Evolutionary conservation across 225 moss, liverwort and hornwort genomes (phyloP), one percentile per base, ranked within the genome.

Genomic region (Neckera pumila): DNA sequence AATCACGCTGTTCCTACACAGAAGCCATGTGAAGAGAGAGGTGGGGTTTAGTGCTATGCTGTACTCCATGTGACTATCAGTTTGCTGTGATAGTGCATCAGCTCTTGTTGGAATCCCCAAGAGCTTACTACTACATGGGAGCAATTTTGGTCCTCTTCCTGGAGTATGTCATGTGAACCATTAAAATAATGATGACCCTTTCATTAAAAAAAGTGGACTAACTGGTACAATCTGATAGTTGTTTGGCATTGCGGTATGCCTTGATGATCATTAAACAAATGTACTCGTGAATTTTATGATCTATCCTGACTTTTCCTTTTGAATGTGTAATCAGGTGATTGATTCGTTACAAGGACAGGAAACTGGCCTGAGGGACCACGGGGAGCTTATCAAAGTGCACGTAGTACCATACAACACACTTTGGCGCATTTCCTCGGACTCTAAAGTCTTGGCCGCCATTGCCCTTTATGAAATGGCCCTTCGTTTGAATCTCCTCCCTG

Each of bases 391-490:
- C 75, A 90, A 84, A 88, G 92, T 92, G 86, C 92, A 88, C 22
- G 84, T 92, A 34, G 94, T 99, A n/a, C 97, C 96, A 47, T 99
- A 99, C 43, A 62, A 92, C 30, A 92, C 92, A 56, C 94, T 99
- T 45, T 99, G 98, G 98, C 94, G 94, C 71, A 88, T 81, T 72
- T 96, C 97, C 56, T 85, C 97, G 36, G 98, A 99, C 89, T 95
- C 91, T 2, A 99, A 97, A 91, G 96, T 93, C 47, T 85, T 99
- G 86, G 92, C 96, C 70, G 96, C 98, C 38, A 92, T 99, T 69
- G 96, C 97, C 69, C 89, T 99, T 31, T 99, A 97, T 70, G 98
- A 99, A 90, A 96, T 89, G 94, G 96, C 96, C 1, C 88, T 90
- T 53, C 92, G 91, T 16, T 88, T 89, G 83, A 86, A 91, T 30